phyloP scores from a whole-genome alignment of 768 basidiomycete genomes.

The Trametes gibbosa region DNA sequence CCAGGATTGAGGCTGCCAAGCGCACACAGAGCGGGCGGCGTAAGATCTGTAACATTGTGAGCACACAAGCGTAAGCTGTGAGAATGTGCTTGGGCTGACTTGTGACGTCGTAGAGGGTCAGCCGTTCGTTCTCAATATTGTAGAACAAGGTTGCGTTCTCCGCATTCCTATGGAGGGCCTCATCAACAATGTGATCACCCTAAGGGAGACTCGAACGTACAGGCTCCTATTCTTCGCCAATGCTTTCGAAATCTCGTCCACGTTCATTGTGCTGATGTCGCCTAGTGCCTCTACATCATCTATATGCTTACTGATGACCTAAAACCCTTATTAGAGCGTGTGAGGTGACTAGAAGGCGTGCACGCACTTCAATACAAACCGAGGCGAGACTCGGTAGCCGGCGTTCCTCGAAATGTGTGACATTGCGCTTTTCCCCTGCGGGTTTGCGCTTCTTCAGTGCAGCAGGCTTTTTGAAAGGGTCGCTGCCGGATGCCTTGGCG shows the following conservation, averaged over 20 bases:
- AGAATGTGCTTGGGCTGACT: conserved; percentile 49
- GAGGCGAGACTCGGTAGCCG: conserved; percentile 70
- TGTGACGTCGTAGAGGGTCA: conserved; percentile 87
- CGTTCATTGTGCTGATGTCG: conserved; percentile 80
- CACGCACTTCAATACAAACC: conserved; percentile 75
- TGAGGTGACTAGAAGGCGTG: background rate
- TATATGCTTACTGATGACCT: conserved; percentile 85
- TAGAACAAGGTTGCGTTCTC: conserved; percentile 88
- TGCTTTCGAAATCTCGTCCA: conserved; percentile 81
- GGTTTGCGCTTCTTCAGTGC: conserved; percentile 59
- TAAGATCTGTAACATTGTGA: conserved; percentile 49
- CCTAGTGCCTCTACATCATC: conserved; percentile 88
- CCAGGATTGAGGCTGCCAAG: conserved; percentile 84
- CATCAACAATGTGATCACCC: background rate
- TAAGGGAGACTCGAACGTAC: conserved; percentile 44
- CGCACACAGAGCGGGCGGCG: conserved; percentile 61
- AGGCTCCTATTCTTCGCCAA: conserved; percentile 77
- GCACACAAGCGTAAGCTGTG: background rate
- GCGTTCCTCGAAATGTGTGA: conserved; percentile 68
- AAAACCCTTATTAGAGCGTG: background rate
- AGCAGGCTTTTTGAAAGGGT: conserved; percentile 83
- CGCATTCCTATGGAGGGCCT: background rate
- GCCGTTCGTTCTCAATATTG: conserved; percentile 57
- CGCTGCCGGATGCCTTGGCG: conserved; percentile 69
- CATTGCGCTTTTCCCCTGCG: conserved; percentile 62